Conservation (phyloP, 139 green algal species). For the Micromonas commoda region DNA sequence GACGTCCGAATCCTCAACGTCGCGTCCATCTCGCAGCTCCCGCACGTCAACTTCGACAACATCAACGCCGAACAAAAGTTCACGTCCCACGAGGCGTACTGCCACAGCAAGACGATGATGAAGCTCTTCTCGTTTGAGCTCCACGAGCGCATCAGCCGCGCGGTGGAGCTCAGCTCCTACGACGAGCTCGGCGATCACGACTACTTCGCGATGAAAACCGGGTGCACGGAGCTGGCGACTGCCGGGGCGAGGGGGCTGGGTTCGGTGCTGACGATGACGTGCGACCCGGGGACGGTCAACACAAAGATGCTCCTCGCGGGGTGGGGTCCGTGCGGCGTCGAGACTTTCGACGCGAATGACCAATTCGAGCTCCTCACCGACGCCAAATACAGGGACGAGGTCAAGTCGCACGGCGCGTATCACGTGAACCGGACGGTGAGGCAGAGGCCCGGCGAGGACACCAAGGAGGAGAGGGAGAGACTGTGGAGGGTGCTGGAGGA, state of each 20-base stretch:
- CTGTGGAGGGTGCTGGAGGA: not conserved
- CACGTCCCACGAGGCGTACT: not conserved
- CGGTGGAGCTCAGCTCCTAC: no score
- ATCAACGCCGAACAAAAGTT: not conserved
- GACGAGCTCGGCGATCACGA: no score
- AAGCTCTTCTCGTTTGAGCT: slow-evolving; percentile 10
- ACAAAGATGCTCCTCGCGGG: slow-evolving; percentile 35
- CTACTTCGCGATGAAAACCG: not conserved
- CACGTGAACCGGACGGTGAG: not conserved
- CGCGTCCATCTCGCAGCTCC: slow-evolving; percentile 14
- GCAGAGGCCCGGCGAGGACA: not conserved
- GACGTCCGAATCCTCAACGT: slow-evolving; percentile 25
- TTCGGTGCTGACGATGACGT: no score
- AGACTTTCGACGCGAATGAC: slow-evolving; percentile 23
- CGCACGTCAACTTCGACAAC: slow-evolving; percentile 11
- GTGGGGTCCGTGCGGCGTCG: slow-evolving; percentile 23
- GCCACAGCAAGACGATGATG: slow-evolving; percentile 4
- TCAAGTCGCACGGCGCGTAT: slow-evolving; percentile 13
- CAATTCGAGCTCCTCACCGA: slow-evolving; percentile 15
- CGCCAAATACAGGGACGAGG: not conserved
- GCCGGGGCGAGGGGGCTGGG: no score
- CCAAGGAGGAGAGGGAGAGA: not conserved
- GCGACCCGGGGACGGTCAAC: slow-evolving; percentile 34
- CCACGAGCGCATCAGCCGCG: not conserved
- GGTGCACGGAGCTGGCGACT: not conserved